Evolutionary conservation across 2,329 filamentous ascomycete species (phyloP), one percentile per base, ranked within the genome.

Genomic region (Venturia pyrina): DNA sequence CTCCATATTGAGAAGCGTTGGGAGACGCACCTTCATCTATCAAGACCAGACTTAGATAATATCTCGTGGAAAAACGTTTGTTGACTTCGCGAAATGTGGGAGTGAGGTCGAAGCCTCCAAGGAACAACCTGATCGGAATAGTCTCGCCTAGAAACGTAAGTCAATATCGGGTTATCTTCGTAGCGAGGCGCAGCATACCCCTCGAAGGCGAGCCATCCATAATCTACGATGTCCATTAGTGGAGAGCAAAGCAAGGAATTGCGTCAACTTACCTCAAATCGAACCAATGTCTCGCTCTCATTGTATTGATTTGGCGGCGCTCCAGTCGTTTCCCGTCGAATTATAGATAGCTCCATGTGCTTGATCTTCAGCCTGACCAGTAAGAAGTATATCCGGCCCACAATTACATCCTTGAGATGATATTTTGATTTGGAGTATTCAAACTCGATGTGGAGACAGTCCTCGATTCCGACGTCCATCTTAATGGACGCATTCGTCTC

Each of bases 371-470:
- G 83, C 73, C 95, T 87, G 68, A 99, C 95, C 62, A 99, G 85
- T 70, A 99, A 80, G 80, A 99, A 99, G 81, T 99, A 99, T 82
- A 99, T 99, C 71, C 96, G 86, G 67, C 95, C 95, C 66, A 99
- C 95, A 71, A 99, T 99, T 69, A 99, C 95, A 77, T 99, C 95
- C 80, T 99, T 99, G 67, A 99, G 85, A 74, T 99, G 95, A 79
- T 99, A 99, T 80, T 98, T 98, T 77, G 89, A 95, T 83, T 99
- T 99, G 78, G 90, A 96, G 81, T 99, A 99, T 79, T 99, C 95
- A 72, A 99, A 99, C 78, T 99, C 95, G 71, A 99, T 99, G 79
- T 99, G 95, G 71, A 99, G 82, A 77, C 95, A 99, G 80, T 99
- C 96, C 80, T 99, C 95, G 74, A 99, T 99, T 66, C 95, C 95